Evolutionary conservation across 345 rosid genomes (phyloP), one percentile per base, ranked within the genome.

Genomic region (Geranium rotundifolium): DNA sequence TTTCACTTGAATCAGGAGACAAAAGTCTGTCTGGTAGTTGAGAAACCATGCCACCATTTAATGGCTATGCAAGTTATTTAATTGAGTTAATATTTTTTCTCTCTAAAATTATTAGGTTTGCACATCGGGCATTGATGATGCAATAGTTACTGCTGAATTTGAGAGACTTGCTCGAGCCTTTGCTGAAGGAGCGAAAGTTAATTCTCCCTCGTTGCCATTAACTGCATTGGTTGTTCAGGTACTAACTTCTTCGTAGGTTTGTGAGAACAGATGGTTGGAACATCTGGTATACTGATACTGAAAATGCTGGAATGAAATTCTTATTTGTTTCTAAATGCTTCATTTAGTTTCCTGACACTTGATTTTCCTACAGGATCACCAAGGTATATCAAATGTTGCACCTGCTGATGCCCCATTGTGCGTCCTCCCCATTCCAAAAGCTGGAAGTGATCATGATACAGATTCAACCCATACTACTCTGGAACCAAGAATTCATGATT

Each of bases 181-280:
- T 73, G 77, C 73, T 18, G 75, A 66, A 62, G 91, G 86, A 70
- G 92, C 96, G 65, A 79, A 71, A 62, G 81, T 74, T 60, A 82
- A 63, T 76, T 75, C 80, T 72, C 95, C 95, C 46, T 46, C 79
- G 61, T 76, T 93, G 66, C 99, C 97, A 58, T 67, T 93, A 58
- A 86, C 90, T 62, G 86, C 81, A 57, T 85, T 93, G 80, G 86
- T 90, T 82, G 77, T 90, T 76, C 97, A 92, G 95, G 98, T 89
- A 69, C 27, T 58, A 27, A 31, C 63, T 64, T 46, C 49, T 18
- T 56, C 23, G 14, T 19, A 0, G 0, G 0, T 13, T 46, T 12
- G 3, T 46, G 14, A 7, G 8, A 7, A 14, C 52, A 46, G 12
- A 46, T 46, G 15, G 14, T 46, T 46, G 3, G 52, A 46, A 12